Percentiles rank a stretch among this genome's conserved stretches.
These are phyloP conservation scores for Sonneratia caseolaris DNA, from an alignment of 345 rosid species.

Conservation along the genomic window DNA sequence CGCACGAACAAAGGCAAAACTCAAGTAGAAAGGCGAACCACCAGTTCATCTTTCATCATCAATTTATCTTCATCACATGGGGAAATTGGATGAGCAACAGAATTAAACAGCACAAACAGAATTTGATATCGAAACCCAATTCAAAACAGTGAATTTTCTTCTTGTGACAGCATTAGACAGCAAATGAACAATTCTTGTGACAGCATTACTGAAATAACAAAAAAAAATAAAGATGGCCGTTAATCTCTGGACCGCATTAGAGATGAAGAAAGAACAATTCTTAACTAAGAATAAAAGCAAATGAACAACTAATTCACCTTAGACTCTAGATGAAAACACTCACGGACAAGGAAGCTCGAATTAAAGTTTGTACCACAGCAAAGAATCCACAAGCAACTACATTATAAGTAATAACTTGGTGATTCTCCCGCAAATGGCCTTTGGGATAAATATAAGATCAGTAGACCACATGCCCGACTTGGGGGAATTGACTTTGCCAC, in stretches of 20 bases:
- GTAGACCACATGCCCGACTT: conserved; percentile 22
- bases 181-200: no score
- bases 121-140: neutral
- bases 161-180: neutral
- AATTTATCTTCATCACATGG: neutral
- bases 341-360: neutral
- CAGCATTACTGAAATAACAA: neutral
- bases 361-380: conserved; percentile 4
- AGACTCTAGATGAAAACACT: neutral
- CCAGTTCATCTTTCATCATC: neutral
- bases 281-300: conserved; percentile 5
- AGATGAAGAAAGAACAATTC: neutral
- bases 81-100: neutral
- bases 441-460: conserved; percentile 31
- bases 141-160: no score
- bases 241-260: neutral
- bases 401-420: conserved; percentile 10
- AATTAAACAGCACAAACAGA: neutral
- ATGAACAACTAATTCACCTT: conserved; percentile 5
- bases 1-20: no score
- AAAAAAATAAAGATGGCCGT: neutral
- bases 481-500: conserved; percentile 10
- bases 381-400: conserved; percentile 21
- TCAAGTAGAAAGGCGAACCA: neutral
- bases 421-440: conserved; percentile 35